phyloP scores from a whole-genome alignment of 1,284 basidiomycete genomes.

The Boletellus deceptivus region DNA sequence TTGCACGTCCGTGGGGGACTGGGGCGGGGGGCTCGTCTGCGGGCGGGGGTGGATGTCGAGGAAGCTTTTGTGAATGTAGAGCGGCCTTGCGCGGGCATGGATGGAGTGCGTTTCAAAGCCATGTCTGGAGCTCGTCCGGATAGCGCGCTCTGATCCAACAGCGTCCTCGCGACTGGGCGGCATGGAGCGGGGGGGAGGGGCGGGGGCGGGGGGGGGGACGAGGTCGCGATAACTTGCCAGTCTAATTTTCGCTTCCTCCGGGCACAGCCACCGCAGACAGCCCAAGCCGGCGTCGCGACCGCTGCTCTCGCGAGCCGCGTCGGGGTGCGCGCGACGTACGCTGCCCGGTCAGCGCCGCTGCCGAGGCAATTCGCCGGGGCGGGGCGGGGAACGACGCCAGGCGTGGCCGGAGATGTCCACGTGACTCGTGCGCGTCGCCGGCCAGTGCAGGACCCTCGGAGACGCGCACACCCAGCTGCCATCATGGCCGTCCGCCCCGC shows the following conservation, averaged over 20 bases:
- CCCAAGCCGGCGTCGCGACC: no score
- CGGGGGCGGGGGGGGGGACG: no score
- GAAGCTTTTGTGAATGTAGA: conserved; percentile 11
- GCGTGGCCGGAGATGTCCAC: no score
- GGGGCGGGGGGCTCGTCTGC: conserved; percentile 30
- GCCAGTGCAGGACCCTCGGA: neutral
- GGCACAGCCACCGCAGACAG: neutral
- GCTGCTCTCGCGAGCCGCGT: no score
- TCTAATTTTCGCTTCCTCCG: neutral
- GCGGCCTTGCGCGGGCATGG: conserved; percentile 30
- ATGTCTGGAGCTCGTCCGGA: conserved; percentile 48
- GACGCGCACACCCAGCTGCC: neutral
- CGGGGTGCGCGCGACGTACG: no score
- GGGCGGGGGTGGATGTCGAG: conserved; percentile 25
- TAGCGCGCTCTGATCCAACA: conserved; percentile 34
- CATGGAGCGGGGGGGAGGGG: conserved; percentile 7
- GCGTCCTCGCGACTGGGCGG: conserved; percentile 12
- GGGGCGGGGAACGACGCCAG: no score
- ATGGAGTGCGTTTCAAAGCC: conserved; percentile 44
- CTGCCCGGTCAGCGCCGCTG: no score
- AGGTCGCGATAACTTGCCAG: neutral
- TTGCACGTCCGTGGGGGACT: conserved; percentile 9
- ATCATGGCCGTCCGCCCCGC: conserved; percentile 22
- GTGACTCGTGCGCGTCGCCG: no score
- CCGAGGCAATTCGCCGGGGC: no score